Evolutionary conservation across 306 rosid genomes (phyloP).

Genomic region (Fragaria vesca): DNA sequence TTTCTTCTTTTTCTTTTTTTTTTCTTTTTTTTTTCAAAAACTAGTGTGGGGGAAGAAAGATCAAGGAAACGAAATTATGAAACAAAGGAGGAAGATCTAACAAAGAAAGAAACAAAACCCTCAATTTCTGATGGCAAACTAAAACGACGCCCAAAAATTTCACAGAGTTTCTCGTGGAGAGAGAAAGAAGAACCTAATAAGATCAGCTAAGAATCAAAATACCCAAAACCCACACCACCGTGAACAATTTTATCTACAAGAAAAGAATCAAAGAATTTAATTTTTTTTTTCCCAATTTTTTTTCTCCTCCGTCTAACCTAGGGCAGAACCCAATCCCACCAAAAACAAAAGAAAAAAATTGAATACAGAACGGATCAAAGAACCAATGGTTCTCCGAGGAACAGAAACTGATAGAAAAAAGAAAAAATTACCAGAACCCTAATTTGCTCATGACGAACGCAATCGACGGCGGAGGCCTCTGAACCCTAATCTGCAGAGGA

Average conservation of each 20-base stretch:
- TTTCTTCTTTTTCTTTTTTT: background rate
- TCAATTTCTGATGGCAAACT: conserved; percentile 88
- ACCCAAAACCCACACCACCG: conserved; percentile 13
- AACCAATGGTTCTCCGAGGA: background rate
- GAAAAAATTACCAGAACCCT: conserved; percentile 46
- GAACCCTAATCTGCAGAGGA: conserved; percentile 21
- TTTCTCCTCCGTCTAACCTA: conserved; percentile 26
- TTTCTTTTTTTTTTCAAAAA: background rate
- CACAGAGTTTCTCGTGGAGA: conserved; percentile 62
- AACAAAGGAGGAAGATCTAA: conserved; percentile 36
- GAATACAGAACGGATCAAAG: conserved; percentile 22
- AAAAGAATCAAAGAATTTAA: conserved; percentile 35
- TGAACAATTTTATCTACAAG: conserved; percentile 42
- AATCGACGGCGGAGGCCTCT: conserved; percentile 36
- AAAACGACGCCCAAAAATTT: conserved; percentile 95
- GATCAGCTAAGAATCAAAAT: conserved; percentile 35
- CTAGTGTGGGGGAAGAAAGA: background rate
- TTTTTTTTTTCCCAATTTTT: background rate
- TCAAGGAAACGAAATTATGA: background rate
- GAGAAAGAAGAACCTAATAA: conserved; percentile 23
- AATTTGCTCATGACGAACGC: conserved; percentile 25
- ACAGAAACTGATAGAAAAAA: background rate
- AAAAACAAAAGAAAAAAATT: background rate
- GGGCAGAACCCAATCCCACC: conserved; percentile 8
- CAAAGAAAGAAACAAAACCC: conserved; percentile 57